These are phyloP conservation scores for Cercospora zeae-maydis DNA, from an alignment of 2,329 filamentous ascomycete species.

Conservation along the genomic window DNA sequence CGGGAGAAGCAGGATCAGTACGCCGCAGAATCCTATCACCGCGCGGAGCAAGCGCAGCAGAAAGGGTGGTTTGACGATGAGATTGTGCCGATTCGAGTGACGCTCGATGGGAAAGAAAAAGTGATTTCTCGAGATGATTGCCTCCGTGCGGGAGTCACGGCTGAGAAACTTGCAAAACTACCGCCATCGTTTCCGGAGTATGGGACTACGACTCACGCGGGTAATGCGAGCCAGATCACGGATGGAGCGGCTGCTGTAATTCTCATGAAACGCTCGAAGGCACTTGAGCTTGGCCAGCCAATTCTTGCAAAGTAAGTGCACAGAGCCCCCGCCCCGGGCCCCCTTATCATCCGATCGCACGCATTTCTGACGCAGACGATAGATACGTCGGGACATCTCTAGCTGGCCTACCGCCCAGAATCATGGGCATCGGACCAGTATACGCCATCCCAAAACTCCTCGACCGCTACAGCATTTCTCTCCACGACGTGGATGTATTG, in stretches of 20 bases:
- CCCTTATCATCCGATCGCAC: not conserved
- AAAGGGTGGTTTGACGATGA: constrained; percentile 69
- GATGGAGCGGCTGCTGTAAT: constrained; percentile 82
- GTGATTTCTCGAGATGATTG: constrained; percentile 69
- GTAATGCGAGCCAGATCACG: constrained; percentile 78
- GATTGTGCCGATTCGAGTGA: constrained; percentile 67
- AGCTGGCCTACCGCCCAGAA: constrained; percentile 69
- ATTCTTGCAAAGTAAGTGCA: constrained; percentile 74
- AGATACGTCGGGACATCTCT: constrained; percentile 50
- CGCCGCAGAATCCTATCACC: constrained; percentile 67
- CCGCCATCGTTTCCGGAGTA: constrained; percentile 77
- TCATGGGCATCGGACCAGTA: constrained; percentile 86
- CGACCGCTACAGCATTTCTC: constrained; percentile 33
- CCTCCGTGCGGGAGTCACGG: constrained; percentile 58
- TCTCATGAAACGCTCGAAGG: constrained; percentile 73
- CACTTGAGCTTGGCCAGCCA: constrained; percentile 62
- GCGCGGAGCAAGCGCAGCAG: constrained; percentile 66
- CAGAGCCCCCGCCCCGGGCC: too few species aligned
- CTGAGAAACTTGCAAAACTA: constrained; percentile 65
- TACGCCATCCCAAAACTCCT: constrained; percentile 79
- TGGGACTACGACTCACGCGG: constrained; percentile 69
- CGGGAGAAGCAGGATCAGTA: constrained; percentile 77
- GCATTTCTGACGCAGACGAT: not conserved
- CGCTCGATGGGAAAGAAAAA: constrained; percentile 50
- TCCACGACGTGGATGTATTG: constrained; percentile 71